Percentiles rank a stretch among this genome's conserved stretches.
These are phyloP conservation scores for Xerocomus spinulosus DNA, from an alignment of 768 basidiomycete species.

Conservation along the genomic window DNA sequence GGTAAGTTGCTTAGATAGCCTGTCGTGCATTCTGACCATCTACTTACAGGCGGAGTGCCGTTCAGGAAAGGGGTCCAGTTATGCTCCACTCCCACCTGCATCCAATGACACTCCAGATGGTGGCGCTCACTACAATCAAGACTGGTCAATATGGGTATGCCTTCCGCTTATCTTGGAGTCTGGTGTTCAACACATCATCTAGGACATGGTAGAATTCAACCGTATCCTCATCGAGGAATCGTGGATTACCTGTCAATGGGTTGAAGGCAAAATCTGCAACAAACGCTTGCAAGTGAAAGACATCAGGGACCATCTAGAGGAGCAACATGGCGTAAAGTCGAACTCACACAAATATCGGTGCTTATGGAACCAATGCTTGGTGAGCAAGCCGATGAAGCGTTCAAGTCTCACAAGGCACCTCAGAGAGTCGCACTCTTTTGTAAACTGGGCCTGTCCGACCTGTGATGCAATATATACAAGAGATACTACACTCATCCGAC, in stretches of 20 bases:
- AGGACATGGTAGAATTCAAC: constrained; percentile 1
- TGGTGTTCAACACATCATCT: not conserved
- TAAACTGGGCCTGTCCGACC: constrained; percentile 1
- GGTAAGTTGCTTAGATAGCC: not conserved
- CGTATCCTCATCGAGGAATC: not conserved
- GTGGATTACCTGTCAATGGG: not conserved
- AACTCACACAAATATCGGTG: not conserved
- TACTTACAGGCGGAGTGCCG: not conserved
- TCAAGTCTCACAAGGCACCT: not conserved
- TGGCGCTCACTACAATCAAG: not conserved
- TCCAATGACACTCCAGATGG: not conserved
- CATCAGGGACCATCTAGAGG: not conserved
- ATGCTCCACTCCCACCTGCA: not conserved
- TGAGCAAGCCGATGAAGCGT: not conserved
- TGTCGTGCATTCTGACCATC: not conserved
- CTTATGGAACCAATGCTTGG: not conserved
- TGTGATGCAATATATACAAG: not conserved
- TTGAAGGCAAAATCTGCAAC: not conserved
- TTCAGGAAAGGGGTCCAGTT: not conserved
- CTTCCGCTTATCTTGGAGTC: not conserved
- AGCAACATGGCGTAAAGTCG: not conserved
- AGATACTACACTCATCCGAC: not conserved
- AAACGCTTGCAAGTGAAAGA: not conserved
- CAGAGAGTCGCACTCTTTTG: not conserved
- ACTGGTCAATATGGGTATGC: not conserved